phyloP scores from a whole-genome alignment of 2,329 filamentous ascomycete genomes.

The Penicillium sp. region DNA sequence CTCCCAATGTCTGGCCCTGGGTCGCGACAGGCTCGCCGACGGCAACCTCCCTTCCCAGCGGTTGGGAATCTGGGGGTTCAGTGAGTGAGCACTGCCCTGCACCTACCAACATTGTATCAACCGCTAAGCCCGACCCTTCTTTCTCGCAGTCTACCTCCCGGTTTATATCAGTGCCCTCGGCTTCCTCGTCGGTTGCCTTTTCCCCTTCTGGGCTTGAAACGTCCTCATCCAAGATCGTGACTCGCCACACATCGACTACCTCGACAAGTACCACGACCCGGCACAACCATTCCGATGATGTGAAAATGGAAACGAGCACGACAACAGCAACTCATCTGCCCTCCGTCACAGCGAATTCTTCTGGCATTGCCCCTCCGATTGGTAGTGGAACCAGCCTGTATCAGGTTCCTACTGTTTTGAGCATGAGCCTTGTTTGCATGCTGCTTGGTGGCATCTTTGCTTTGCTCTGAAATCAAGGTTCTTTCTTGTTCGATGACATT shows the following conservation, averaged over 20 bases:
- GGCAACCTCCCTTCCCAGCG: conserved; percentile 65
- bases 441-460: conserved; percentile 24
- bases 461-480: conserved; percentile 21
- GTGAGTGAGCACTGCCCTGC: conserved; percentile 60
- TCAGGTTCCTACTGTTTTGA: conserved; percentile 15
- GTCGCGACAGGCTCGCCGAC: conserved; percentile 57
- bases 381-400: conserved; percentile 21
- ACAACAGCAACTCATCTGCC: not conserved
- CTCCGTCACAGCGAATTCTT: conserved; percentile 2
- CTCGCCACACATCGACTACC: conserved; percentile 9
- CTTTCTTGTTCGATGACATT: not conserved
- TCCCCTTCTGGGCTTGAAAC: conserved; percentile 51
- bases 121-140: conserved; percentile 30
- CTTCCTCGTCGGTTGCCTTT: conserved; percentile 47
- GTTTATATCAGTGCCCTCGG: conserved; percentile 55
- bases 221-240: conserved; percentile 3
- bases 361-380: conserved; percentile 22
- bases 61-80: conserved; percentile 74
- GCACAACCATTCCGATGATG: conserved; percentile 1
- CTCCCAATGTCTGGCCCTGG: conserved; percentile 70
- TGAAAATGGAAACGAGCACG: not conserved
- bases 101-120: conserved; percentile 18
- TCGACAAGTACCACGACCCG: conserved; percentile 2
- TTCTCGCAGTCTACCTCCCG: conserved; percentile 52
- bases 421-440: conserved; percentile 26